Evolutionary conservation across 257 asterid species (phyloP), one percentile per base, ranked within the genome.

Genomic region (Anisodus acutangulus): DNA sequence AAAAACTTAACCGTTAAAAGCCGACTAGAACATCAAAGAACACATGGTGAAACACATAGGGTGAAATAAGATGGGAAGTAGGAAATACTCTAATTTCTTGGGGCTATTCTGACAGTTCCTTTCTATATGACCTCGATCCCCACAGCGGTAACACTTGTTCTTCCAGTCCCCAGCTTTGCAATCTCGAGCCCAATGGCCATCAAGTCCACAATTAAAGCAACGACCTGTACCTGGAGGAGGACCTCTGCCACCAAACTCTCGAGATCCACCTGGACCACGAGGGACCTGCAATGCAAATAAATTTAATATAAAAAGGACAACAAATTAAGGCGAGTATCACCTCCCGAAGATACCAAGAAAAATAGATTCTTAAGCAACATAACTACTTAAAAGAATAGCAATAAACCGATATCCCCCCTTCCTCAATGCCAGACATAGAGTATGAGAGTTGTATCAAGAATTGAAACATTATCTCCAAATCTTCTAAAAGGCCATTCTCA

Each of bases 81-180:
- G 69, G 64, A 68, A 69, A n/a, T 81, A 91, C 94, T 87, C 86
- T 6, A 63, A 76, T 83, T 91, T 91, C 70, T 87, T 86, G 66
- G 94, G 93, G 84, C 92, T 90, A 66, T 88, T 89, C 69, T 84
- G 90, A 76, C 94, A 91, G 83, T 91, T 90, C 83, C 88, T 88
- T 85, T 91, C 94, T 68, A 89, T 88, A 85, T 91, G 94, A 51
- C 94, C 94, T 19, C 92, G 92, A 15, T 91, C 93, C n/a, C 94
- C 94, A 84, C 94, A 90, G 19, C 91, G 91, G 63, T 91, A 91
- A 84, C 94, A 91, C 85, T 90, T 91, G 85, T 91, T 91, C 87
- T 91, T 91, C 94, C 94, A 91, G 83, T 91, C 94, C n/a, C 94
- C 94, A 64, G 91, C 91, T 85, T 91, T 90, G 85, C 94, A 91